Conservation (phyloP, 345 rosid genomes). For the Linum tenue region DNA sequence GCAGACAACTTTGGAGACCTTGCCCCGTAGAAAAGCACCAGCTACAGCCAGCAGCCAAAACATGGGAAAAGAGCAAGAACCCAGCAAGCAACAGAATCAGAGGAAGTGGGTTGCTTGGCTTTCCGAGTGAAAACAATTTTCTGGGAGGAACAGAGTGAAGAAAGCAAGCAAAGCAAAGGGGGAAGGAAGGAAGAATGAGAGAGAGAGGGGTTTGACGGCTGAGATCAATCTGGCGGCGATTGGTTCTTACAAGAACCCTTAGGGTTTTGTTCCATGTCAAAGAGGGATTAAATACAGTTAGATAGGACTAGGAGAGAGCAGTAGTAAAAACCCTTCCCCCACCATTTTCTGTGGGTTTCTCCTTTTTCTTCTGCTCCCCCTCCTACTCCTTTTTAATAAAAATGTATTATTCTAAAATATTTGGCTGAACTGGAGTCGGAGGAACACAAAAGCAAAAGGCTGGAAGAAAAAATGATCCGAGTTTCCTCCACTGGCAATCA, state of each 20-base stretch:
- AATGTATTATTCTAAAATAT: too few relatives aligned
- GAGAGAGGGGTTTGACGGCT: constrained; percentile 22
- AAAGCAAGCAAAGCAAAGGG: constrained; percentile 3
- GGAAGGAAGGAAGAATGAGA: constrained; percentile 9
- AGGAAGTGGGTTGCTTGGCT: neutral
- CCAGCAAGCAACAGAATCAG: neutral
- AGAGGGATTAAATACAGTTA: constrained; percentile 23
- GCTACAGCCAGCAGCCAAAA: constrained; percentile 3
- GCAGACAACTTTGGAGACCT: constrained; percentile 8
- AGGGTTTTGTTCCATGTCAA: constrained; percentile 58
- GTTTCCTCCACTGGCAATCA: neutral
- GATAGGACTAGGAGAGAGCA: neutral
- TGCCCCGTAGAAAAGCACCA: constrained; percentile 13
- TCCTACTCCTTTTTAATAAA: neutral
- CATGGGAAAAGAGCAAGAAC: neutral
- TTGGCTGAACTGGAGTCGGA: too few relatives aligned
- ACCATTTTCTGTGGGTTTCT: neutral
- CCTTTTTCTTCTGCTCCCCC: neutral
- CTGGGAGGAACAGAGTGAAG: constrained; percentile 1
- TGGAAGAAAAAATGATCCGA: neutral
- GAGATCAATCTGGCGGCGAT: constrained; percentile 74
- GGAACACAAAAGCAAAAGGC: neutral
- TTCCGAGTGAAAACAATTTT: neutral
- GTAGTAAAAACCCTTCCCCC: neutral
- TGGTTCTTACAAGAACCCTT: constrained; percentile 73